These are phyloP conservation scores for Lasiodiplodia theobromae DNA, from an alignment of 2,329 filamentous ascomycete genomes.

Conservation along the genomic window DNA sequence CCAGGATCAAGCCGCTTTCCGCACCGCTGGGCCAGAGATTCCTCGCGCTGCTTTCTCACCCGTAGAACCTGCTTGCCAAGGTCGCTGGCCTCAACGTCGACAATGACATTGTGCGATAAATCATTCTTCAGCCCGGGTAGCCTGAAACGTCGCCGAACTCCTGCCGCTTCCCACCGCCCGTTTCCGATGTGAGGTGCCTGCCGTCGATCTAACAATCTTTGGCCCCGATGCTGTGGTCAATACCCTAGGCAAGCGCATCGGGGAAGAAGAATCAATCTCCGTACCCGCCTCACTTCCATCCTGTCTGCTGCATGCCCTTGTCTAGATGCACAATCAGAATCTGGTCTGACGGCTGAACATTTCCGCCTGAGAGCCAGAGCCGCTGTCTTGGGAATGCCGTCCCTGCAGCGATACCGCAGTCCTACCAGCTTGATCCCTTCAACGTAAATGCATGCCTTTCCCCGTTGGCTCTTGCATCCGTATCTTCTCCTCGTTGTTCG, in stretches of 20 bases:
- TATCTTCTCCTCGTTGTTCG: not conserved
- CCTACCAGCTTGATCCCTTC: conserved; percentile 12
- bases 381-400: not conserved
- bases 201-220: not conserved
- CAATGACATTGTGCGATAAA: not conserved
- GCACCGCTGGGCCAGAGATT: not conserved
- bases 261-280: not conserved
- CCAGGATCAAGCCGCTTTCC: not conserved
- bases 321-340: not conserved
- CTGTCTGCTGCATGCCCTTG: not conserved
- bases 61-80: not conserved
- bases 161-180: not conserved
- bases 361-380: not conserved
- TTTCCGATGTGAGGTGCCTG: not conserved
- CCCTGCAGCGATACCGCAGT: not conserved
- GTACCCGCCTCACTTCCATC: not conserved
- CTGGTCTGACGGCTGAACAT: not conserved
- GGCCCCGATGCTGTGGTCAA: not conserved
- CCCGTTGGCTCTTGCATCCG: not conserved
- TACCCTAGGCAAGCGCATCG: not conserved
- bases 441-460: conserved; percentile 6
- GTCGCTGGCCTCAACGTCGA: not conserved
- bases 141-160: not conserved
- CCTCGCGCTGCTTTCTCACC: not conserved
- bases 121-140: not conserved